Conservation (phyloP, 768 basidiomycete species). For the Suillus brevipes region DNA sequence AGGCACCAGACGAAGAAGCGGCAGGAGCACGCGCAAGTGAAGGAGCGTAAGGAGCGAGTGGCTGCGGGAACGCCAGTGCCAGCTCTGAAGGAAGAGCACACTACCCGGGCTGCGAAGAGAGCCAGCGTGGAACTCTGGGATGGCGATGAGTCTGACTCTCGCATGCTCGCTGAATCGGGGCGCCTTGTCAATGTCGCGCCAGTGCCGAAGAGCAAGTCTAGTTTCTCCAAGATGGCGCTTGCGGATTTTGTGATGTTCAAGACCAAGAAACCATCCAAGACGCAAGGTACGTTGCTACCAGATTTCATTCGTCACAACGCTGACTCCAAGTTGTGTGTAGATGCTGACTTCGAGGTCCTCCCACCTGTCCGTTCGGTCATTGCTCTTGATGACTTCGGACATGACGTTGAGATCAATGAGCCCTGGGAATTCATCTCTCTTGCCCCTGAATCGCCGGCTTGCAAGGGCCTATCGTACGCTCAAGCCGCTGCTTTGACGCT, state of each 20-base stretch:
- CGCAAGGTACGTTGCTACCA: neutral
- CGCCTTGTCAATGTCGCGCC: neutral
- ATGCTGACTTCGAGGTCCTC: slow-evolving; percentile 31
- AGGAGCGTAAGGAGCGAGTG: slow-evolving; percentile 33
- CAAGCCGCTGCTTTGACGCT: slow-evolving; percentile 27
- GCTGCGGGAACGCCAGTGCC: slow-evolving; percentile 12
- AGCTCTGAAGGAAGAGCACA: slow-evolving; percentile 20
- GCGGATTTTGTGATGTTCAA: slow-evolving; percentile 26
- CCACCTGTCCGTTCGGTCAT: slow-evolving; percentile 34
- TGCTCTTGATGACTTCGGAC: slow-evolving; percentile 27
- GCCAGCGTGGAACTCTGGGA: slow-evolving; percentile 33
- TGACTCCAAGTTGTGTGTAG: slow-evolving; percentile 12
- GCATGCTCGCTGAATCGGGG: neutral
- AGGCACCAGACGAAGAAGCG: slow-evolving; percentile 35
- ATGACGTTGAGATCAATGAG: slow-evolving; percentile 25
- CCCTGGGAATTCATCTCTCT: slow-evolving; percentile 35
- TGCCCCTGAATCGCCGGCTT: slow-evolving; percentile 27
- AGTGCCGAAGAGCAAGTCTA: slow-evolving; percentile 6
- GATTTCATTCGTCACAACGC: too few species aligned
- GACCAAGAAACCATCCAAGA: slow-evolving; percentile 2
- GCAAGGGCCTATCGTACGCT: slow-evolving; percentile 35
- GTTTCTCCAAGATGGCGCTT: slow-evolving; percentile 25
- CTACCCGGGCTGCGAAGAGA: slow-evolving; percentile 23
- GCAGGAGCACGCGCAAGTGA: slow-evolving; percentile 30
- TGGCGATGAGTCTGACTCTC: slow-evolving; percentile 18